Evolutionary conservation across 768 basidiomycete genomes (phyloP).

Genomic region (Macrolepiota fuliginosa): DNA sequence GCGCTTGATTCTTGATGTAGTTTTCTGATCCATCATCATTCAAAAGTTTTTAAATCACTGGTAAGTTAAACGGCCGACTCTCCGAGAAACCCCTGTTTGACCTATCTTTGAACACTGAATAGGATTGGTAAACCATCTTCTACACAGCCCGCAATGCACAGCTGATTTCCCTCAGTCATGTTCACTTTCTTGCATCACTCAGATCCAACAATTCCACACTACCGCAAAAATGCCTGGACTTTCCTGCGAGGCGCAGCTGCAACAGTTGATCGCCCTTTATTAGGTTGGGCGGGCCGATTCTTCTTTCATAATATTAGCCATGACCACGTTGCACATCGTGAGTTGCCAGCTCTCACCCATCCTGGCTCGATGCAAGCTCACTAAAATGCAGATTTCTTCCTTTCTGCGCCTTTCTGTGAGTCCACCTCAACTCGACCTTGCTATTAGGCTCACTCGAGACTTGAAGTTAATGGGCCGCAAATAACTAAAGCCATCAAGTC

Average conservation of each 20-base stretch:
- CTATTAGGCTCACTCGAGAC: not conserved
- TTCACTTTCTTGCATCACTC: conserved; percentile 56
- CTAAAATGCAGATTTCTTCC: conserved; percentile 37
- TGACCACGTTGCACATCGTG: conserved; percentile 38
- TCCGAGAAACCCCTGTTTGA: not conserved
- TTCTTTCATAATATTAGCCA: conserved; percentile 53
- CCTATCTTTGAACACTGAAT: not conserved
- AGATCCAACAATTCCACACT: conserved; percentile 53
- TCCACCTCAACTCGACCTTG: not conserved
- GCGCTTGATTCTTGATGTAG: no score
- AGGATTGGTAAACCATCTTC: not conserved
- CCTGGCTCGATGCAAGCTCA: not conserved
- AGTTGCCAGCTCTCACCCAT: conserved; percentile 10
- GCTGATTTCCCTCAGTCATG: conserved; percentile 33
- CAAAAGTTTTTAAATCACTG: conserved; percentile 43
- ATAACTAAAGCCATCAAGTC: conserved; percentile 45
- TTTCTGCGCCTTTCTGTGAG: conserved; percentile 44
- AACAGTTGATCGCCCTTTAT: conserved; percentile 49
- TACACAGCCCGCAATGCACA: not conserved
- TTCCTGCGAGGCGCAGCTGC: conserved; percentile 52
- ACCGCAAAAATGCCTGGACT: conserved; percentile 45
- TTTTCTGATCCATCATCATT: not conserved
- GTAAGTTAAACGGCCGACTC: conserved; percentile 19
- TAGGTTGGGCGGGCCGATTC: conserved; percentile 53
- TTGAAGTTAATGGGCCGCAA: conserved; percentile 52